Evolutionary conservation across 257 asterid species (phyloP).

Genomic region (Przewalskia tangutica): DNA sequence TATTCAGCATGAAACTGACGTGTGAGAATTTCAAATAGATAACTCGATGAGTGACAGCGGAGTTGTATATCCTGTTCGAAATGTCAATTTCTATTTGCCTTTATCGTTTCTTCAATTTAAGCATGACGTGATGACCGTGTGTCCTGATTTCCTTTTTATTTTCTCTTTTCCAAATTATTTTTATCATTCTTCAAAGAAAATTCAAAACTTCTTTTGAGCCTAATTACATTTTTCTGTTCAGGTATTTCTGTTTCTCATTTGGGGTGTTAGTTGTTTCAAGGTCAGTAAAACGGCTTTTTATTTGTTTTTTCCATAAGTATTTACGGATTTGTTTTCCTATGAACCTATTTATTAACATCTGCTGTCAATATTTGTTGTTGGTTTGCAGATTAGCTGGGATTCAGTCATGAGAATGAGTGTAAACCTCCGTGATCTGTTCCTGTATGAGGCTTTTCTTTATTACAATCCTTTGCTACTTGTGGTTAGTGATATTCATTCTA

Average conservation of each 20-base stretch:
- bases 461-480: constrained; percentile 90
- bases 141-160: not conserved
- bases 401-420: constrained; percentile 97
- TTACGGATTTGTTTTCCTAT: not conserved
- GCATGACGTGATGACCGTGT: not conserved
- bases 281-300: constrained; percentile 31
- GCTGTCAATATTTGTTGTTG: not conserved
- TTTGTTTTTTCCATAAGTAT: not conserved
- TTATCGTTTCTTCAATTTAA: not conserved
- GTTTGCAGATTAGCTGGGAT: constrained; percentile 89
- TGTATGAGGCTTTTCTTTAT: constrained; percentile 94
- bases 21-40: too few relatives aligned
- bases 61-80: not conserved
- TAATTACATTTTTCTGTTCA: constrained; percentile 19
- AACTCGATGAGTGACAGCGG: not conserved
- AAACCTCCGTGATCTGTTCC: constrained; percentile 77
- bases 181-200: not conserved
- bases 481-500: constrained; percentile 48
- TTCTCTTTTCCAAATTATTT: not conserved
- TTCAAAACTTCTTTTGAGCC: not conserved
- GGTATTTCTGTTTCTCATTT: constrained; percentile 69
- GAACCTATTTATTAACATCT: not conserved
- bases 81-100: not conserved
- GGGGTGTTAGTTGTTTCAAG: constrained; percentile 89
- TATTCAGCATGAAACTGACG: too few relatives aligned